A percentile compares a stretch with the other conserved stretches of the same genome.
Evolutionary conservation across 352 stramenopile species (phyloP).

Genomic region (Globisporangium radiosum): DNA sequence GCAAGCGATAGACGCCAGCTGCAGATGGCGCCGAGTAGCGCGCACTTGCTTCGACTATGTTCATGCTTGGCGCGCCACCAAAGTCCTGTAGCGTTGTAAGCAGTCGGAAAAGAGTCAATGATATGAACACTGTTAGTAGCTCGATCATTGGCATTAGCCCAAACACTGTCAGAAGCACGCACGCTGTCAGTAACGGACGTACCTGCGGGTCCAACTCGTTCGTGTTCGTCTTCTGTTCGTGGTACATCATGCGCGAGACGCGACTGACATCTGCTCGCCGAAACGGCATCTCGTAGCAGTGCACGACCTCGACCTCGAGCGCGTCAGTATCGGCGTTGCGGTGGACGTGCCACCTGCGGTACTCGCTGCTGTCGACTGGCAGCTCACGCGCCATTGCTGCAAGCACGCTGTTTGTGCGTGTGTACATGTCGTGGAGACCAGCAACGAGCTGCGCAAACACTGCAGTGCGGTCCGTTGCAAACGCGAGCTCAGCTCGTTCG

Average conservation of each 20-base stretch:
- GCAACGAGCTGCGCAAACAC: background rate
- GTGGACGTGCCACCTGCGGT: background rate
- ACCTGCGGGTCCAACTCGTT: background rate
- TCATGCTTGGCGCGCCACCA: background rate
- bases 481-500: background rate
- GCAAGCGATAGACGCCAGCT: background rate
- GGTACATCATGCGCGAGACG: background rate
- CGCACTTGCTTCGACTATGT: background rate
- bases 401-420: background rate
- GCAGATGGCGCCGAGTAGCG: background rate
- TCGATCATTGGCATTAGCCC: too few relatives aligned
- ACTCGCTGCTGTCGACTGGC: background rate
- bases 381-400: background rate
- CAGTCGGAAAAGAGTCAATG: too few relatives aligned
- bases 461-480: background rate
- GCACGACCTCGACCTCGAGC: background rate
- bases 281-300: slow-evolving; percentile 1
- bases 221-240: background rate
- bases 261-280: background rate
- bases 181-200: background rate
- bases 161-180: background rate
- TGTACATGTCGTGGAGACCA: background rate
- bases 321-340: background rate
- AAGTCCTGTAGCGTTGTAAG: too few relatives aligned
- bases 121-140: too few relatives aligned